Evolutionary conservation across 2,329 filamentous ascomycete species (phyloP), one percentile per base, ranked within the genome.

Genomic region (Botrytis sinoallii): DNA sequence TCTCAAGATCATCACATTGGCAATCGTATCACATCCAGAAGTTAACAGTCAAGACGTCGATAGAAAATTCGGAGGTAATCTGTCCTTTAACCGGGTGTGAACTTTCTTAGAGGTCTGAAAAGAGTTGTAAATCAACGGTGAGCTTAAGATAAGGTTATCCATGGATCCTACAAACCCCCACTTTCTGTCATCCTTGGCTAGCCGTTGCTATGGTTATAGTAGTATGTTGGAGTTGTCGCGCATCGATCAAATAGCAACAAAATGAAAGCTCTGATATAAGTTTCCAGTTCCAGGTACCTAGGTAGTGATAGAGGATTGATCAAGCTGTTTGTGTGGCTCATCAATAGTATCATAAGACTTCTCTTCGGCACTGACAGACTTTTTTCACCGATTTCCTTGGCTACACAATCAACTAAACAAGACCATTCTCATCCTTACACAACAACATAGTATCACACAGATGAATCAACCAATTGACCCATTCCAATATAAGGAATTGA

Each of bases 401-500:
- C 63, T 20, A 48, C 42, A 44, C 32, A 14, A 18, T 35, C n/a
- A 35, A 29, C 12, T 18, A 32, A 38, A 25, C 12, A 18, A 66
- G 44, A 66, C 29, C n/a, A 16, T 29, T 48, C 5, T 16, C 14
- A 29, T 32, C 22, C 32, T 32, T 38, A 48, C 20, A 25, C 35
- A 52, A n/a, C 64, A 67, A 38, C 64, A 67, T 12, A 52, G 32
- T 14, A 67, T 67, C 40, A 61, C 8, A 7, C 29, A n/a, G 16
- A 60, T 61, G 40, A 22, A 59, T 25, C 52, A 46, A 14, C 8
- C 40, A 35, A 61, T 60, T 35, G 48, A 32, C 20, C 25, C n/a
- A 4, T 74, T 75, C 48, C 40, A 64, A 32, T 75, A 73, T 52
- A 46, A 29, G n/a, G 60, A 63, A 18, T 38, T 75, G 9, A 35